Evolutionary conservation across 2,329 filamentous ascomycete species (phyloP), one percentile per base, ranked within the genome.

Genomic region (Aspergillus bombycis): DNA sequence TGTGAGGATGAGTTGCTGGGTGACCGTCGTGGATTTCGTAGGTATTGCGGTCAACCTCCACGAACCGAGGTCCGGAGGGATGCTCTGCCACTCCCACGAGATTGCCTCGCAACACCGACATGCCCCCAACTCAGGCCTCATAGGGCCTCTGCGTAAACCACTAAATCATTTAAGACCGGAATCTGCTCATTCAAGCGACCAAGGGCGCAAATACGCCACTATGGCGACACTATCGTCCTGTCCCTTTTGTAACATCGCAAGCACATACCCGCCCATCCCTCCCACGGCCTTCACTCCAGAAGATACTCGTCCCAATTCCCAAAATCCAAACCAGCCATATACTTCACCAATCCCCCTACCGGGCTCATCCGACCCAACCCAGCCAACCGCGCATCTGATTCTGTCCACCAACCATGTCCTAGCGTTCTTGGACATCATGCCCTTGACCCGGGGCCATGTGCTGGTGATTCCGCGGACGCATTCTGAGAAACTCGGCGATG

Each of bases 341-440:
- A 28, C 26, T 4, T 34, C 57, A 30, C 30, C 78, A 67, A 58
- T 81, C n/a, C 43, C 64, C 41, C 38, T 57, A n/a, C 58, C 67
- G 5, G 63, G 58, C 11, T 36, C 71, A n/a, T 41, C 62, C 30
- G 50, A 66, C 2, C 61, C 65, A 58, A 16, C 34, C 60, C 30
- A 53, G 65, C 3, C 61, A 63, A 59, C 68, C 70, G 72, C 78
- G 1, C 74, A 86, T 71, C 74, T 97, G 34, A 86, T 97, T 36
- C 86, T 97, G 63, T 92, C 91, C 2, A 95, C 92, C 0, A 88
- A 88, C 1, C 78, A 88, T 65, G 87, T 95, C 32, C 81, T 98
- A 66, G 93, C 93, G 48, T 98, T 98, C 79, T 85, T 98, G 70
- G 94, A 98, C 80, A 97, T 97, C 72, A 86, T 96, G 82, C 95